Percentiles rank a stretch among this genome's conserved stretches.
Evolutionary conservation across 371 early-diverging fungal species (phyloP).

Genomic region (Amoeboaphelidium protococcarum): DNA sequence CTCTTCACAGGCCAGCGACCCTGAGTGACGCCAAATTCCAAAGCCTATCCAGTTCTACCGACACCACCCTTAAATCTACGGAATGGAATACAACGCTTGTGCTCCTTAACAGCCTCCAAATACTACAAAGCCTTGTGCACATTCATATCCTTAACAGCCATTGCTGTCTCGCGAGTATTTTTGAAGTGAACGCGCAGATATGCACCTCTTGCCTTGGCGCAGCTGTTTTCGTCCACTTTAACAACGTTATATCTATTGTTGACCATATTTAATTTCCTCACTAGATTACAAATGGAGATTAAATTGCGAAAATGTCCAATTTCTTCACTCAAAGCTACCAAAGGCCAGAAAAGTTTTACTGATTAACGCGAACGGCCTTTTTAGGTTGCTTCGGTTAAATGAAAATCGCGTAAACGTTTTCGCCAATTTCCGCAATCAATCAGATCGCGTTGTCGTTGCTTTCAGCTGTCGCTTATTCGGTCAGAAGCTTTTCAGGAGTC

Average conservation of each 20-base stretch:
- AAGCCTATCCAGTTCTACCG: slow-evolving; percentile 93
- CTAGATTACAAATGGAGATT: too few species aligned
- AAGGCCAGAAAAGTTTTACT: too few species aligned
- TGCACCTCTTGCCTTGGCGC: slow-evolving; percentile 77
- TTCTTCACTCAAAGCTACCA: too few species aligned
- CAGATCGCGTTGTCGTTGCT: too few species aligned
- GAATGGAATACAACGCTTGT: slow-evolving; percentile 96
- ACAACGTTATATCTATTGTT: background rate
- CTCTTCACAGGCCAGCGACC: slow-evolving; percentile 99
- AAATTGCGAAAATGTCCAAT: too few species aligned
- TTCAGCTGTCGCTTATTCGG: too few species aligned
- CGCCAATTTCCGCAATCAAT: too few species aligned
- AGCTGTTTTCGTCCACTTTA: slow-evolving; percentile 6
- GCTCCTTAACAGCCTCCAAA: slow-evolving; percentile 81
- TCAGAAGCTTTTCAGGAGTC: too few species aligned
- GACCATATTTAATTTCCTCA: too few species aligned
- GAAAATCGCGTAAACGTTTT: too few species aligned
- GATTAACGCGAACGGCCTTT: too few species aligned
- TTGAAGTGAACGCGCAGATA: slow-evolving; percentile 39
- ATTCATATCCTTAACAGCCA: slow-evolving; percentile 78
- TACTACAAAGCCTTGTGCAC: slow-evolving; percentile 78
- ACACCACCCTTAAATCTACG: slow-evolving; percentile 90
- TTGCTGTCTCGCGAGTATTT: slow-evolving; percentile 96
- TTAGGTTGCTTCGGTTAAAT: too few species aligned
- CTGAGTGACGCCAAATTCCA: slow-evolving; percentile 70